These are phyloP conservation scores for Hordeum pubiflorum DNA, from an alignment of 202 grass and related monocot species.

Conservation along the genomic window DNA sequence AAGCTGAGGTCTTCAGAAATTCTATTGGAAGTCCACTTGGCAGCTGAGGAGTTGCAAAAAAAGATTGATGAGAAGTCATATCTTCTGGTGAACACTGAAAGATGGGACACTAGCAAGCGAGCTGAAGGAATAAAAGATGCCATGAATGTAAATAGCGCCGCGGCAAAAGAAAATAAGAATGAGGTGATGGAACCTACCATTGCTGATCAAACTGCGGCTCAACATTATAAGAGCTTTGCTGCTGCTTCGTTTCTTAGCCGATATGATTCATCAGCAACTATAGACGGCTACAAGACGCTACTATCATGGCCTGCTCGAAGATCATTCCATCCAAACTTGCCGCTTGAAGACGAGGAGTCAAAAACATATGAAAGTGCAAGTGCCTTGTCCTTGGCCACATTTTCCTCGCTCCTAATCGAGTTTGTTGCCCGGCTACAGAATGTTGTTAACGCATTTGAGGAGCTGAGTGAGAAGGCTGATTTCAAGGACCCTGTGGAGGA, in stretches of 20 bases:
- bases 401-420: constrained; percentile 82
- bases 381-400: constrained; percentile 88
- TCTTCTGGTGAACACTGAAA: constrained; percentile 78
- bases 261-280: constrained; percentile 46
- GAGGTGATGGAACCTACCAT: constrained; percentile 14
- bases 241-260: constrained; percentile 42
- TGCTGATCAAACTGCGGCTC: constrained; percentile 27
- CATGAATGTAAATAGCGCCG: not conserved
- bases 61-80: constrained; percentile 90
- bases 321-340: constrained; percentile 56
- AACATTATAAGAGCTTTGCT: constrained; percentile 38
- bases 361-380: constrained; percentile 90
- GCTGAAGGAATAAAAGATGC: constrained; percentile 47
- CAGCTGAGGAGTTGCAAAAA: constrained; percentile 77
- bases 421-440: constrained; percentile 88
- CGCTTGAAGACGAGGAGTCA: constrained; percentile 43
- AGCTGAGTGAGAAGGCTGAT: constrained; percentile 66
- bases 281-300: constrained; percentile 37
- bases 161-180: constrained; percentile 32
- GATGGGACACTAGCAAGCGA: constrained; percentile 53
- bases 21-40: constrained; percentile 61
- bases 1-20: constrained; percentile 60
- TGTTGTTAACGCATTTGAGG: constrained; percentile 76
- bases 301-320: constrained; percentile 60
- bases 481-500: constrained; percentile 78